Evolutionary conservation across 2,329 filamentous ascomycete species (phyloP).

Genomic region (Aspergillus sp.): DNA sequence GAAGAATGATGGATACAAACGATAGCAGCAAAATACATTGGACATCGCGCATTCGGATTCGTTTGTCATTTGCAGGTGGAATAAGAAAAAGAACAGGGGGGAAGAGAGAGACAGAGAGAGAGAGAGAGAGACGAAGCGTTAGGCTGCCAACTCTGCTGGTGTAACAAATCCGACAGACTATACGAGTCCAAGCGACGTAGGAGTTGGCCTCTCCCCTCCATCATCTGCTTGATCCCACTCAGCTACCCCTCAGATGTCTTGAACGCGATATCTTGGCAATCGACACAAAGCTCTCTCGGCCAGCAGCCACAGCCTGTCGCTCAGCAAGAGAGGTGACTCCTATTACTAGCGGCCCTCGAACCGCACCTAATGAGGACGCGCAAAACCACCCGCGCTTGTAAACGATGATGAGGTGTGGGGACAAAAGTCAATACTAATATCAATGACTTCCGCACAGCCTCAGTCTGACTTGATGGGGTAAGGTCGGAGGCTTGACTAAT

Average conservation of each 20-base stretch:
- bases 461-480: constrained; percentile 20
- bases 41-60: too few species aligned
- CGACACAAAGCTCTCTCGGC: constrained; percentile 8
- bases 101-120: too few species aligned
- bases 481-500: constrained; percentile 12
- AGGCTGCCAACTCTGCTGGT: not conserved
- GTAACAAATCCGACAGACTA: constrained; percentile 1
- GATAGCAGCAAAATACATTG: not conserved
- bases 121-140: not conserved
- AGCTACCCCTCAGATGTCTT: constrained; percentile 12
- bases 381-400: constrained; percentile 17
- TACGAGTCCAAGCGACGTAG: constrained; percentile 2
- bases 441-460: constrained; percentile 30
- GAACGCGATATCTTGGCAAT: constrained; percentile 10
- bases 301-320: constrained; percentile 5
- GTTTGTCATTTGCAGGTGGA: not conserved
- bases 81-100: not conserved
- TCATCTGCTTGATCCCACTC: not conserved
- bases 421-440: constrained; percentile 8
- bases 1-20: not conserved
- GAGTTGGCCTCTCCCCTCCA: not conserved
- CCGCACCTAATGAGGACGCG: constrained; percentile 14
- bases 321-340: not conserved
- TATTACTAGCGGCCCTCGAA: constrained; percentile 2
- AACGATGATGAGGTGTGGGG: constrained; percentile 23